Evolutionary conservation across 176 grass and related monocot genomes (phyloP).

Genomic region (Avena sativa): DNA sequence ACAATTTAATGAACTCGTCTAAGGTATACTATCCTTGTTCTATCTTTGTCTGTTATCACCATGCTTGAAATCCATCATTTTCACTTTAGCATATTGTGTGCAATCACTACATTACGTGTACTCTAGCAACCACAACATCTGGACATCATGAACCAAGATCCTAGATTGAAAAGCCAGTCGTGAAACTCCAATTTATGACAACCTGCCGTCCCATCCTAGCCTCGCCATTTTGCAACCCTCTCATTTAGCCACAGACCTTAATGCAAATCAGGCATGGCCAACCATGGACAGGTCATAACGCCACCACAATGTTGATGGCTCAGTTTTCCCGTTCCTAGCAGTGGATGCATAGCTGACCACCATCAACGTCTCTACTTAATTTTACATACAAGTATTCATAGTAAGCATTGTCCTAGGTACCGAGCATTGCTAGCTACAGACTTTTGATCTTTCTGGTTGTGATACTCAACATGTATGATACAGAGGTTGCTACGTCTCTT

Average conservation of each 20-base stretch:
- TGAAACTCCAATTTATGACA: background rate
- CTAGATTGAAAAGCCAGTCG: background rate
- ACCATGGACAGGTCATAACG: background rate
- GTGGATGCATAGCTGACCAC: too few species aligned
- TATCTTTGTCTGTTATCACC: background rate
- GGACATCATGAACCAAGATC: slow-evolving; percentile 4
- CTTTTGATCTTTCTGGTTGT: too few species aligned
- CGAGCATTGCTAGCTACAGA: too few species aligned
- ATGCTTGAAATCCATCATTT: background rate
- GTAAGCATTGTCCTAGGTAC: too few species aligned
- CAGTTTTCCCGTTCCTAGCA: background rate
- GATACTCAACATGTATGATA: too few species aligned
- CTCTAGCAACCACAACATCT: background rate
- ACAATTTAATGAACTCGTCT: background rate
- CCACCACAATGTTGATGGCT: background rate
- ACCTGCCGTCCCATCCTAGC: background rate
- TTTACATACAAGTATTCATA: too few species aligned
- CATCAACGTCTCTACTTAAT: too few species aligned
- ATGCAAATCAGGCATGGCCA: background rate
- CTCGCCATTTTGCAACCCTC: background rate
- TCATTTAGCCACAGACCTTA: background rate
- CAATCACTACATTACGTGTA: slow-evolving; percentile 17
- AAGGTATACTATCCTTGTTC: background rate
- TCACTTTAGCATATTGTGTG: background rate
- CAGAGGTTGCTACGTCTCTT: too few species aligned